phyloP scores from a whole-genome alignment of 352 stramenopile genomes.

The Thalassiosira livingstoniorum region DNA sequence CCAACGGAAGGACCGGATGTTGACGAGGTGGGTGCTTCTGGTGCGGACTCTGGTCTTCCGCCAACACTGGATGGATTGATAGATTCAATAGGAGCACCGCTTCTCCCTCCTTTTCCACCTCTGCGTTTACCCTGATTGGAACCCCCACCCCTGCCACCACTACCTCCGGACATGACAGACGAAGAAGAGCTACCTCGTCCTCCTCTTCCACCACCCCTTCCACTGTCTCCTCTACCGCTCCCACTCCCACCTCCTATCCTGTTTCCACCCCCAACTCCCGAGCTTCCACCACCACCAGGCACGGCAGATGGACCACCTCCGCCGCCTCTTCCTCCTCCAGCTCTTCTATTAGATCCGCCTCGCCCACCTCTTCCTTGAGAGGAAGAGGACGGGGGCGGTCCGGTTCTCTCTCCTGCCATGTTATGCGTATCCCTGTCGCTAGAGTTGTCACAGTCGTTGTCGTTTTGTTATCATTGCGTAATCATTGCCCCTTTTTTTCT shows the following conservation, averaged over 20 bases:
- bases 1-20: neutral
- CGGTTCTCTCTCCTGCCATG: no score
- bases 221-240: slow-evolving; percentile 12
- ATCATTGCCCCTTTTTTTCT: no score
- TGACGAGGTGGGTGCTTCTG: neutral
- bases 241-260: slow-evolving; percentile 4
- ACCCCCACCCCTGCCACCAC: slow-evolving; percentile 17
- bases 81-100: neutral
- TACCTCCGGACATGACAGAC: slow-evolving; percentile 3
- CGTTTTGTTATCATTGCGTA: no score
- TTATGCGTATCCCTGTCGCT: no score
- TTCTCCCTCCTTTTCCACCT: slow-evolving; percentile 10
- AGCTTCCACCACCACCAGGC: neutral
- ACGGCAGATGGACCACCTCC: neutral
- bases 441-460: no score
- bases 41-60: neutral
- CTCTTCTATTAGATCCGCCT: neutral
- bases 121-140: slow-evolving; percentile 15
- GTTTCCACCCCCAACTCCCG: neutral
- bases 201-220: slow-evolving; percentile 27
- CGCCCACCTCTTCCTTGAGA: neutral
- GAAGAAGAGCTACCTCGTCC: neutral
- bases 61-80: neutral
- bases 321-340: slow-evolving; percentile 8
- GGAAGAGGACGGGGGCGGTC: no score